Evolutionary conservation across 768 basidiomycete genomes (phyloP).

Genomic region (Pluteus cervinus): DNA sequence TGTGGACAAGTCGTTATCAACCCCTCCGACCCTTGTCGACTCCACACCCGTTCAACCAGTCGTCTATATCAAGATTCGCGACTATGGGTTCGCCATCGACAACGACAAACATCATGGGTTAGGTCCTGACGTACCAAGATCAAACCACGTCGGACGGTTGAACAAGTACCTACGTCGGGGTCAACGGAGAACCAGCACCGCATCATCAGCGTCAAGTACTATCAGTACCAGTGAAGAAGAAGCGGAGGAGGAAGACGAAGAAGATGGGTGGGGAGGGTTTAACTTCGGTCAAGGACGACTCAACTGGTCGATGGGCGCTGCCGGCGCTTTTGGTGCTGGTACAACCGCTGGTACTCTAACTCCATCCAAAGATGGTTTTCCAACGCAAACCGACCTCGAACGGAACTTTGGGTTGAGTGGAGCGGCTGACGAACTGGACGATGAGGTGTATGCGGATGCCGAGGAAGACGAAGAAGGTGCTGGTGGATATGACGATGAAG

Average conservation of each 20-base stretch:
- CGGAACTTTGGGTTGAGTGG: constrained; percentile 21
- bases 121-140: constrained; percentile 34
- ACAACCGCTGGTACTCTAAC: constrained; percentile 7
- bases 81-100: constrained; percentile 29
- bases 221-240: constrained; percentile 9
- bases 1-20: background rate
- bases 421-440: constrained; percentile 21
- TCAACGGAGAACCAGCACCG: constrained; percentile 5
- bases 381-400: constrained; percentile 35
- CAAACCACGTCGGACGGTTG: constrained; percentile 29
- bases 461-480: constrained; percentile 20
- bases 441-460: constrained; percentile 13
- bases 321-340: constrained; percentile 5
- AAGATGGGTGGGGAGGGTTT: constrained; percentile 21
- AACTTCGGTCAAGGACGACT: constrained; percentile 21
- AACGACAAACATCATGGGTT: constrained; percentile 34
- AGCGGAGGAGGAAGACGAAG: constrained; percentile 13
- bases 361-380: constrained; percentile 33
- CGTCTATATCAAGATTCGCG: constrained; percentile 34
- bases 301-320: constrained; percentile 16
- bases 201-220: constrained; percentile 5
- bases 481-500: constrained; percentile 27
- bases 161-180: constrained; percentile 19
- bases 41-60: background rate
- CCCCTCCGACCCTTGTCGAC: background rate